Base-by-base conservation (phyloP, 2,329 filamentous ascomycete species). In the Whalleya microplaca region DNA sequence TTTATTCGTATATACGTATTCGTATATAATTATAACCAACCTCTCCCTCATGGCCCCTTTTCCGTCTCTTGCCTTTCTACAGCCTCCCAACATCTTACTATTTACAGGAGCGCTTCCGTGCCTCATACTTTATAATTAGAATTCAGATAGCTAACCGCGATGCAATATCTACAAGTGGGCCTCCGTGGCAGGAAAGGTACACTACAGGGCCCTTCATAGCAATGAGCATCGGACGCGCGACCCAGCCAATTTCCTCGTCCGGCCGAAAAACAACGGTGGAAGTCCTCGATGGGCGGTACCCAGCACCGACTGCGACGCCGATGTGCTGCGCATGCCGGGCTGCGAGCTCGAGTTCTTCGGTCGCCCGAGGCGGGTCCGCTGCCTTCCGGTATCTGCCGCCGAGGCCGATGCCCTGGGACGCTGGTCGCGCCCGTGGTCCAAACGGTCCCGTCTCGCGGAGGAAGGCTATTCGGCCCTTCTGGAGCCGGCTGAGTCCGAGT, bases 301-400 rank as follows among this genome's bases (percentile, higher is more conserved):
- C 2, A 40, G 51, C 40, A 43, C 56, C 9, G 14, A 43, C 12
- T 64, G 62, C 50, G 61, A 64, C 12, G 59, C 62, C 4, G 47
- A 60, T 21, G 48, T 52, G 23, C 45, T 63, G 14, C n/a, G 44
- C 18, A 63, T 66, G 27, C 48, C 40, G 7, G 41, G n/a, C 18
- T 66, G 63, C 45, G 56, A 66, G 23, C 63, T 68, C 44, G 43
- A 51, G 19, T 58, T 66, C 37, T 56, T 64, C 21, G 65, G 63
- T 10, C 57, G 58, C 2, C 58, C 55, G 2, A 59, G 57, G 23
- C 56, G 41, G 6, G 64, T 59, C 4, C 50, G 45, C 21, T 59
- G 51, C 20, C 19, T 3, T 14, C 10, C 29, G 6, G 9, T 48
- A n/a, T 21, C 21, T 3, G 9, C 27, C 2, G 3, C 41, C 29